Evolutionary conservation across 2,329 filamentous ascomycete species (phyloP).

Genomic region (Arthrobotrys sinensis): DNA sequence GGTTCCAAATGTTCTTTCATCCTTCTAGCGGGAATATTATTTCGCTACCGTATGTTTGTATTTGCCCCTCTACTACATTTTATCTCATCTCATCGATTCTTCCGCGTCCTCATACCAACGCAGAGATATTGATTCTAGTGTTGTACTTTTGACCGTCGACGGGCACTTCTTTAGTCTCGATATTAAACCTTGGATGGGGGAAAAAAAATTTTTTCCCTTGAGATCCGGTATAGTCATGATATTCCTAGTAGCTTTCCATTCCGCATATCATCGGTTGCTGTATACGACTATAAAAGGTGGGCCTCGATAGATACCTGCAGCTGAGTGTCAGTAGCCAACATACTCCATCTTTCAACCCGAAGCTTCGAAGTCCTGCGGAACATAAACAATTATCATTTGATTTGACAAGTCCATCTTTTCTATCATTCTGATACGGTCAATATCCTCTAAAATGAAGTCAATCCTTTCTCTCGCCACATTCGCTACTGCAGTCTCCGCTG

Average conservation of each 20-base stretch:
- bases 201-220: neutral
- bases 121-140: neutral
- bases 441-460: conserved; percentile 42
- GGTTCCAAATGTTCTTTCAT: conserved; percentile 32
- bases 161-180: conserved; percentile 24
- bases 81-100: neutral
- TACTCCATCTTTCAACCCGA: too few species aligned
- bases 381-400: too few species aligned
- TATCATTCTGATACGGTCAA: neutral
- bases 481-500: conserved; percentile 9
- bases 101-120: conserved; percentile 3
- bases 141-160: conserved; percentile 18
- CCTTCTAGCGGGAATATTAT: conserved; percentile 24
- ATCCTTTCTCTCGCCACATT: conserved; percentile 22
- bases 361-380: too few species aligned
- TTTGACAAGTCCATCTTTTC: too few species aligned
- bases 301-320: too few species aligned
- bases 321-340: too few species aligned
- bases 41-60: neutral
- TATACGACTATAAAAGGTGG: too few species aligned
- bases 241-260: neutral
- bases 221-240: too few species aligned
- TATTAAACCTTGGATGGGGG: neutral
- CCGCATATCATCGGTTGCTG: too few species aligned
- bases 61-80: neutral